phyloP scores from a whole-genome alignment of 352 stramenopile species.

The Phytopythium cucurbitacearum region DNA sequence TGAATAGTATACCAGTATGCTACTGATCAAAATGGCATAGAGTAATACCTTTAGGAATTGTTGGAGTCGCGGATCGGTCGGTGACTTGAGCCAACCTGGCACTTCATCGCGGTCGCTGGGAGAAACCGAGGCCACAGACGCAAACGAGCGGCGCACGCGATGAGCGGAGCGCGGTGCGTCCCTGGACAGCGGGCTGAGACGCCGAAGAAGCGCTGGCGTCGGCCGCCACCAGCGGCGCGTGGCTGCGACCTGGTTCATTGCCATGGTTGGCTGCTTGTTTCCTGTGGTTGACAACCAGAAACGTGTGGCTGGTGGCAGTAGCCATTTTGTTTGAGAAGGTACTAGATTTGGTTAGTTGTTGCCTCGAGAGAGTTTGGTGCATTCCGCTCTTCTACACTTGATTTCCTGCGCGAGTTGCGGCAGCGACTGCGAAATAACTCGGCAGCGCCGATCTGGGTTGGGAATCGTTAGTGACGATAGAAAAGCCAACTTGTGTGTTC shows the following conservation, averaged over 20 bases:
- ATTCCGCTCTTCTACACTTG: too few relatives aligned
- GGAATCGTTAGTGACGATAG: too few relatives aligned
- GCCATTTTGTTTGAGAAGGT: too few relatives aligned
- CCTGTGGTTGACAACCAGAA: too few relatives aligned
- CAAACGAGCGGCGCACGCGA: neutral
- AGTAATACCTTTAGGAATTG: constrained; percentile 55
- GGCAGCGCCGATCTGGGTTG: too few relatives aligned
- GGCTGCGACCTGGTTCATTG: neutral
- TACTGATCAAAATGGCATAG: neutral
- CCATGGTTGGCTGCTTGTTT: too few relatives aligned
- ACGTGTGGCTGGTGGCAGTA: too few relatives aligned
- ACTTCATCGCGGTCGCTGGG: neutral
- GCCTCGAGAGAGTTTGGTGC: too few relatives aligned
- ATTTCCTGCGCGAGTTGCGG: too few relatives aligned
- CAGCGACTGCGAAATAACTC: too few relatives aligned
- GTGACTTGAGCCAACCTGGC: constrained; percentile 48
- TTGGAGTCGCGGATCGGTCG: constrained; percentile 34
- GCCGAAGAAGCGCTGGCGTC: neutral
- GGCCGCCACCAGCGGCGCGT: constrained; percentile 2
- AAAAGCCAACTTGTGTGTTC: too few relatives aligned
- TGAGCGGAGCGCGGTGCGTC: constrained; percentile 6
- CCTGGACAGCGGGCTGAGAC: neutral
- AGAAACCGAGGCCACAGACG: neutral
- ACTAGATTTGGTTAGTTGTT: too few relatives aligned
- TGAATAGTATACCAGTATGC: neutral